Conservation (phyloP, 495 filamentous ascomycete species). For the Trichocladium uniseriatum region DNA sequence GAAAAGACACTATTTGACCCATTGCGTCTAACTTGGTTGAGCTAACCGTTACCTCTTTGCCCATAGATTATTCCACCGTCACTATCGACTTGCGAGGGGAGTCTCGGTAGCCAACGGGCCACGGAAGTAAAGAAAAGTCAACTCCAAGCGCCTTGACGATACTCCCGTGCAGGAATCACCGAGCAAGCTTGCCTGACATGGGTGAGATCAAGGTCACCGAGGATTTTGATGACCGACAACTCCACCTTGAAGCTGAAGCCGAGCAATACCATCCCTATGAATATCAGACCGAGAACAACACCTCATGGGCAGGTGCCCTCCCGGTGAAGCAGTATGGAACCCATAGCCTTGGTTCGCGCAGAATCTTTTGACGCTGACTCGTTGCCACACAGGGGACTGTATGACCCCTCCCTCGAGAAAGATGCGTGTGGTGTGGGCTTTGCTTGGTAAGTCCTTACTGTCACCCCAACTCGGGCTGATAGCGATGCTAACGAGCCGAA, state of each 20-base stretch:
- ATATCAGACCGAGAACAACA: conserved; percentile 80
- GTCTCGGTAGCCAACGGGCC: background rate
- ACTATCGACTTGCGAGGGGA: no score
- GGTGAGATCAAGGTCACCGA: conserved; percentile 33
- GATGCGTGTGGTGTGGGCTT: conserved; percentile 99
- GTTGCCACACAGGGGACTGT: conserved; percentile 55
- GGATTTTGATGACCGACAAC: conserved; percentile 51
- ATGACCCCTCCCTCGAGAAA: conserved; percentile 93
- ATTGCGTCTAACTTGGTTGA: no score
- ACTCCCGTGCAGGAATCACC: conserved; percentile 1
- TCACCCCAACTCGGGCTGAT: background rate
- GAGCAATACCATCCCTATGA: conserved; percentile 56
- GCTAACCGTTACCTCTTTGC: no score
- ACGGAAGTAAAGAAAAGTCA: background rate
- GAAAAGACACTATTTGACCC: no score
- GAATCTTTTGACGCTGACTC: conserved; percentile 2
- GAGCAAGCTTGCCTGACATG: conserved; percentile 47
- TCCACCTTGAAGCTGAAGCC: conserved; percentile 42
- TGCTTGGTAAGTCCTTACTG: conserved; percentile 66
- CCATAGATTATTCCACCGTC: no score
- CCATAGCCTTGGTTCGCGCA: background rate
- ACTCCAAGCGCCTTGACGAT: background rate
- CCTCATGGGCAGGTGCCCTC: conserved; percentile 90
- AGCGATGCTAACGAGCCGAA: conserved; percentile 26
- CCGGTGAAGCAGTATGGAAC: conserved; percentile 75